phyloP scores from a whole-genome alignment of 306 rosid species.

The Trifolium fragiferum region DNA sequence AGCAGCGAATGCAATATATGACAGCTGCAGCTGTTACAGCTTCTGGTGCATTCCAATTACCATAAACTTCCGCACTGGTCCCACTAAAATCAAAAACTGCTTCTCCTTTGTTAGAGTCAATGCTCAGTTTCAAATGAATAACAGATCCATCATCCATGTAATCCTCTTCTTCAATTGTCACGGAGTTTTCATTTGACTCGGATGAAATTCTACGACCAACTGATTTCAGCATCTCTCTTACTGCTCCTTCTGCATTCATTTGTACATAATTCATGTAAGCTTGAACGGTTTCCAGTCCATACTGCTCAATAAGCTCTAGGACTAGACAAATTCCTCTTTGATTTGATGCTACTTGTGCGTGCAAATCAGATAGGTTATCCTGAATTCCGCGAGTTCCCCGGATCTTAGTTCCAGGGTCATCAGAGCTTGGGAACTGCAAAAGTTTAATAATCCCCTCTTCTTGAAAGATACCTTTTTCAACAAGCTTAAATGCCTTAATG shows the following conservation, averaged over 20 bases:
- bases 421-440: slow-evolving; percentile 67
- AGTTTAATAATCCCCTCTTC: slow-evolving; percentile 79
- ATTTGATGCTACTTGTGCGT: slow-evolving; percentile 93
- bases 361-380: slow-evolving; percentile 94
- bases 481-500: slow-evolving; percentile 90
- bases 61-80: slow-evolving; percentile 89
- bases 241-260: slow-evolving; percentile 91
- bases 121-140: slow-evolving; percentile 83
- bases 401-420: slow-evolving; percentile 54
- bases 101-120: slow-evolving; percentile 82
- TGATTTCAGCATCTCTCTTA: slow-evolving; percentile 89
- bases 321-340: slow-evolving; percentile 87
- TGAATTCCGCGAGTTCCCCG: slow-evolving; percentile 86
- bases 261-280: slow-evolving; percentile 94
- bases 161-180: slow-evolving; percentile 83
- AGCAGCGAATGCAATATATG: slow-evolving; percentile 83
- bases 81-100: slow-evolving; percentile 79
- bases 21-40: slow-evolving; percentile 97
- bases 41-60: slow-evolving; percentile 96
- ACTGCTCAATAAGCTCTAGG: slow-evolving; percentile 82
- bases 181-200: slow-evolving; percentile 46
- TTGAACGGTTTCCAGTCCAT: slow-evolving; percentile 83
- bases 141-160: slow-evolving; percentile 96
- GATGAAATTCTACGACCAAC: slow-evolving; percentile 66
- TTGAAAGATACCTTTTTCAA: slow-evolving; percentile 78